Conservation (phyloP, 305 asterid genomes). For the Fraxinus velutina region DNA sequence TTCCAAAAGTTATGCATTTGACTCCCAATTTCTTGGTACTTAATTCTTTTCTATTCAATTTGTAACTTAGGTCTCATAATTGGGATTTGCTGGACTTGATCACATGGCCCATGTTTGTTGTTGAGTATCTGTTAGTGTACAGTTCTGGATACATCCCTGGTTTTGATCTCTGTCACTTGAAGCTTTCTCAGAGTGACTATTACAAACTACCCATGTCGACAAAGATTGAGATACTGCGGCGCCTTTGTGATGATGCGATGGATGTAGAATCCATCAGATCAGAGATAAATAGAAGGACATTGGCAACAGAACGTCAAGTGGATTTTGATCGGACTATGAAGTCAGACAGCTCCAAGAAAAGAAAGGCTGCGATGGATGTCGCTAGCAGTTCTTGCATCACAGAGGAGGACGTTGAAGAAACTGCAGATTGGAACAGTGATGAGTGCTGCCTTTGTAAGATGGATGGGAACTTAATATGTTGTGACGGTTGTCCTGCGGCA, state of each 20-base stretch:
- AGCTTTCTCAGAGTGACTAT: conserved; percentile 57
- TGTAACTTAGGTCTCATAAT: conserved; percentile 62
- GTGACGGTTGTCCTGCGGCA: conserved; percentile 98
- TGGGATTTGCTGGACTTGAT: conserved; percentile 90
- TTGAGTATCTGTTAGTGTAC: conserved; percentile 73
- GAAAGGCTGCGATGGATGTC: conserved; percentile 50
- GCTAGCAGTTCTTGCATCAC: conserved; percentile 61
- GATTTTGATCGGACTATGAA: conserved; percentile 51
- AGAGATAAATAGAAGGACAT: conserved; percentile 65
- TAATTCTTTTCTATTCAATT: conserved; percentile 26
- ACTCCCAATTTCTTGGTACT: conserved; percentile 20
- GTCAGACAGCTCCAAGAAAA: conserved; percentile 51
- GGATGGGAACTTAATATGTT: conserved; percentile 92
- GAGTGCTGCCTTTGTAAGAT: conserved; percentile 92
- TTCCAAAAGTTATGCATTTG: conserved; percentile 9
- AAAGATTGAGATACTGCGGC: conserved; percentile 72
- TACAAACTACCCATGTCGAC: conserved; percentile 56
- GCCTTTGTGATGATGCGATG: conserved; percentile 83
- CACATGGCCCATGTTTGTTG: conserved; percentile 87
- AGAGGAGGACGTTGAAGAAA: conserved; percentile 54
- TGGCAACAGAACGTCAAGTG: conserved; percentile 42
- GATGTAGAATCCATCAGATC: conserved; percentile 64
- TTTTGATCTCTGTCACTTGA: conserved; percentile 49
- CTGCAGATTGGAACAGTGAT: conserved; percentile 73
- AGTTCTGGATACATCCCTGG: conserved; percentile 60